Percentiles rank a stretch among this genome's conserved stretches.
Conservation (phyloP, 2,329 filamentous ascomycete species). For the Aspergillus tanneri region DNA sequence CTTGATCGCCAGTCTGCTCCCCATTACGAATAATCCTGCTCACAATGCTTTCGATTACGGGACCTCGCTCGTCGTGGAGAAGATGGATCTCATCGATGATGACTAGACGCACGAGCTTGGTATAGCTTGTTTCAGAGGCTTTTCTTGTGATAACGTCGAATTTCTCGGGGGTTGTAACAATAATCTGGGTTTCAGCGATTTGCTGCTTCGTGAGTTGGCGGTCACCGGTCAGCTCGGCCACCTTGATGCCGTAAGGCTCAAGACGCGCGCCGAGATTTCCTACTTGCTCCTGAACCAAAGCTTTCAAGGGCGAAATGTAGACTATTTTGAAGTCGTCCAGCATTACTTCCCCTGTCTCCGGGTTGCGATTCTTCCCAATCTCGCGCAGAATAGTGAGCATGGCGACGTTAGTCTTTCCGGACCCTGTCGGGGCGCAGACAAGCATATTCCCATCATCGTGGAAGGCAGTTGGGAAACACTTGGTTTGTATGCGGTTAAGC, state of each 20-base stretch:
- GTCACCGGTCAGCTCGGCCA: slow-evolving; percentile 95
- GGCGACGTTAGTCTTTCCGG: slow-evolving; percentile 96
- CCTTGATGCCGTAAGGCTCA: slow-evolving; percentile 84
- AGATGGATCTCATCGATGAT: slow-evolving; percentile 98
- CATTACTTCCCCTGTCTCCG: slow-evolving; percentile 87
- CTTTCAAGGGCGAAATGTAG: slow-evolving; percentile 94
- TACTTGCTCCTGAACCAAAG: slow-evolving; percentile 94
- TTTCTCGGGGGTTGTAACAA: slow-evolving; percentile 97
- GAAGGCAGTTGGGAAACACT: slow-evolving; percentile 88
- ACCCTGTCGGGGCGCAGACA: slow-evolving; percentile 93
- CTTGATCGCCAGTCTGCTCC: slow-evolving; percentile 90
- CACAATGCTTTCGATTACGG: slow-evolving; percentile 95
- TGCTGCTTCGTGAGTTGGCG: slow-evolving; percentile 98
- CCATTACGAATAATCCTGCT: slow-evolving; percentile 88
- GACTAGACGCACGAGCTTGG: slow-evolving; percentile 90
- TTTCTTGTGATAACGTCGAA: slow-evolving; percentile 99
- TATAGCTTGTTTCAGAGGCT: slow-evolving; percentile 94
- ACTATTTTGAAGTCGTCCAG: slow-evolving; percentile 98
- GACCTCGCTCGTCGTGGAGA: slow-evolving; percentile 94
- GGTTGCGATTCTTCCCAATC: slow-evolving; percentile 90
- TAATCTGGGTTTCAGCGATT: slow-evolving; percentile 95
- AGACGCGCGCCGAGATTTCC: slow-evolving; percentile 93
- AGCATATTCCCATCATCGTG: slow-evolving; percentile 96
- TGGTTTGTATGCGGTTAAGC: slow-evolving; percentile 93
- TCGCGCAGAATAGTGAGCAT: slow-evolving; percentile 96